Evolutionary conservation across 75 land plant genomes (phyloP).

Genomic region (Picea glauca): DNA sequence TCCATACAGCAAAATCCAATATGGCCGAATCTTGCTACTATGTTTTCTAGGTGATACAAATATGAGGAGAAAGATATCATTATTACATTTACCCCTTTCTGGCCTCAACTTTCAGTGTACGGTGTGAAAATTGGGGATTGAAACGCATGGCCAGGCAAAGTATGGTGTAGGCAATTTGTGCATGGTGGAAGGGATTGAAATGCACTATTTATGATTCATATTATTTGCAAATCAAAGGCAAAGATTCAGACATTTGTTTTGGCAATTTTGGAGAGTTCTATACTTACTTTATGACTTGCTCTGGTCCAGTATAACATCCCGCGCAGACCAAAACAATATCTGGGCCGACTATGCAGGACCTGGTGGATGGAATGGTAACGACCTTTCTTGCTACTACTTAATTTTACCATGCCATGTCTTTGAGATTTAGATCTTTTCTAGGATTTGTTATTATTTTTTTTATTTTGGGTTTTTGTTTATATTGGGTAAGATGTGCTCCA

Average conservation of each 20-base stretch:
- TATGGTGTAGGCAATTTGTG: too few species aligned
- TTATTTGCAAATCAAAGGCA: background rate
- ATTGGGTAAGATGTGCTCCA: background rate
- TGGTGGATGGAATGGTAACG: constrained; percentile 83
- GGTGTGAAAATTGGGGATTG: too few species aligned
- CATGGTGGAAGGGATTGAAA: too few species aligned
- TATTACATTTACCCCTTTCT: too few species aligned
- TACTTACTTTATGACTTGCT: background rate
- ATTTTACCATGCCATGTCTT: constrained; percentile 22
- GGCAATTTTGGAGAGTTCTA: background rate
- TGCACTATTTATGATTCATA: too few species aligned
- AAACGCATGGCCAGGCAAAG: too few species aligned
- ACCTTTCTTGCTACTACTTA: background rate
- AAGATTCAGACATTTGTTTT: background rate
- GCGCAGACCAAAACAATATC: constrained; percentile 58
- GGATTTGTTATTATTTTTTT: background rate
- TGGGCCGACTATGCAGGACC: constrained; percentile 79
- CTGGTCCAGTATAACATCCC: constrained; percentile 46
- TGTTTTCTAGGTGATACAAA: too few species aligned
- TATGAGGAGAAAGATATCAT: too few species aligned
- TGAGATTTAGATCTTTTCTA: background rate
- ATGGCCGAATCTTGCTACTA: too few species aligned
- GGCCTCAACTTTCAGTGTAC: too few species aligned
- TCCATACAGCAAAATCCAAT: too few species aligned
- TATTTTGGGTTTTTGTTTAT: background rate